Evolutionary conservation across 805 yeast species (phyloP), one percentile per base, ranked within the genome.

Genomic region (Citeromyces nyonsensis): DNA sequence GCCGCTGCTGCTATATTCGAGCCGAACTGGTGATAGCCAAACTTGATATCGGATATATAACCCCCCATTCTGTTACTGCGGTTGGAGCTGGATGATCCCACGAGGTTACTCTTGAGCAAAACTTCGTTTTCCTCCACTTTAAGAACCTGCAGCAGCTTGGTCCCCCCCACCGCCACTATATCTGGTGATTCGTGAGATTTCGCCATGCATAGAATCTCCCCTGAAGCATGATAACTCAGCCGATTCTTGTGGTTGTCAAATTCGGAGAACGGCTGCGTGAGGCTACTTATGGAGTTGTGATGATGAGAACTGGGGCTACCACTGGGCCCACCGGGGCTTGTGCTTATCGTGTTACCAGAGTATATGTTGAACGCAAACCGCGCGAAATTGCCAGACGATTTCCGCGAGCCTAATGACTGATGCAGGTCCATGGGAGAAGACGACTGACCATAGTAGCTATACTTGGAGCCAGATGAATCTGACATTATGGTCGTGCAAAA

Each of bases 321-420:
- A 9, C 27, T 18, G 5, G 22, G 22, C 22, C 22, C 22, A 18
- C 22, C 22, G 22, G 22, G 22, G 7, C 22, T 18, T 5, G 22
- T 18, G 22, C 22, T 18, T 5, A 18, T 18, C 22, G 22, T 18
- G 22, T 18, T 18, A 18, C 22, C 22, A 7, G 22, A 18, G 22
- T 72, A 72, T 25, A 71, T 67, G 41, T 69, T 66, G 54, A 67
- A 71, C 0, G 79, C 77, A 48, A 72, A 62, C 30, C 73, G 56
- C 4, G 77, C 69, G 36, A 69, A 49, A 25, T 40, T 43, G 2
- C 55, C 55, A 34, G 29, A 15, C 18, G 22, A 10, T 15, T 13
- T 27, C 9, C 29, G 29, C 7, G 29, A 27, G 9, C 29, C 29
- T 10, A 27, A 27, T n/a, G 29, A 27, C 6, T 27, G 29, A 13